Conservation (phyloP, 495 filamentous ascomycete genomes). For the Xylaria curta region DNA sequence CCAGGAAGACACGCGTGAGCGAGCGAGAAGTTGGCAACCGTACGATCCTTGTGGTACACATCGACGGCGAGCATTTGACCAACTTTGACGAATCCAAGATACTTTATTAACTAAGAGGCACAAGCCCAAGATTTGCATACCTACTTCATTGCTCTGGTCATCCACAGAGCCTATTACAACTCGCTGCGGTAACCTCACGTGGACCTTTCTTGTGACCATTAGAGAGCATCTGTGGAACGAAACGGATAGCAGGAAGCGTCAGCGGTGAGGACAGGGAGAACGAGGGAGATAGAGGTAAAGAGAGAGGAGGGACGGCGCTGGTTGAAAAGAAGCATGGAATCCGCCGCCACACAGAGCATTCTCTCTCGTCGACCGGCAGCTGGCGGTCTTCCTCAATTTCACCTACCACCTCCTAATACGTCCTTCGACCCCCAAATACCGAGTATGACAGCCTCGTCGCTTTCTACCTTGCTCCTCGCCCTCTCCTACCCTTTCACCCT, state of each 20-base stretch:
- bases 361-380: slow-evolving; percentile 40
- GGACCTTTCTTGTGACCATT: slow-evolving; percentile 10
- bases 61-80: slow-evolving; percentile 9
- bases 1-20: slow-evolving; percentile 4
- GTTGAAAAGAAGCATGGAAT: slow-evolving; percentile 37
- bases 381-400: slow-evolving; percentile 40
- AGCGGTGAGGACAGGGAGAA: slow-evolving; percentile 15
- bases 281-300: slow-evolving; percentile 10
- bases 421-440: slow-evolving; percentile 36
- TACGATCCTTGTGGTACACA: slow-evolving; percentile 15
- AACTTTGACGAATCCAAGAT: background rate
- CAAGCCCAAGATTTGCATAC: background rate
- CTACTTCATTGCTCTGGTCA: background rate
- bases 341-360: slow-evolving; percentile 37
- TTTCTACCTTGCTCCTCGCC: slow-evolving; percentile 7
- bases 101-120: slow-evolving; percentile 5
- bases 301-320: slow-evolving; percentile 21
- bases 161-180: slow-evolving; percentile 10
- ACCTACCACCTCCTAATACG: slow-evolving; percentile 36
- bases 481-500: slow-evolving; percentile 8
- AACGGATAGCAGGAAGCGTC: background rate
- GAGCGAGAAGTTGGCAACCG: slow-evolving; percentile 17
- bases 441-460: slow-evolving; percentile 36
- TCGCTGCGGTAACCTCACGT: slow-evolving; percentile 11
- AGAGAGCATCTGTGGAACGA: slow-evolving; percentile 13